Conservation (phyloP, 2,329 filamentous ascomycete species). For the Paraphoma chrysanthemicola region DNA sequence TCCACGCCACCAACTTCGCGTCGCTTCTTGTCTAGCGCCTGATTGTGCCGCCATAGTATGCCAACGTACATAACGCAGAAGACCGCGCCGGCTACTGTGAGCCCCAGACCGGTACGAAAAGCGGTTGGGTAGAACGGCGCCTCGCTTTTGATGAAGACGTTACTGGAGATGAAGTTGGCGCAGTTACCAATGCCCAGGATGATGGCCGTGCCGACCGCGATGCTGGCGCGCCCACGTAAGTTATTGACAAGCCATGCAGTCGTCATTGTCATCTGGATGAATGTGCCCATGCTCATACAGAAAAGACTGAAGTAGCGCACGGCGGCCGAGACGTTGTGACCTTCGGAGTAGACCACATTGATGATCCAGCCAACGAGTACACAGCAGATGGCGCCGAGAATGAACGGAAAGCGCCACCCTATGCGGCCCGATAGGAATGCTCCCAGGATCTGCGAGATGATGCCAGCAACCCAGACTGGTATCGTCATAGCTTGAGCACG, state of each 20-base stretch:
- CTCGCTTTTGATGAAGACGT: slow-evolving; percentile 38
- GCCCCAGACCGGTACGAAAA: slow-evolving; percentile 43
- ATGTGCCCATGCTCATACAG: slow-evolving; percentile 49
- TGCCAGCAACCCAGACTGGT: slow-evolving; percentile 41
- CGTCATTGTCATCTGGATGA: slow-evolving; percentile 62
- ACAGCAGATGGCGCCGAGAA: slow-evolving; percentile 40
- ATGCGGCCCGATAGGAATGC: slow-evolving; percentile 33
- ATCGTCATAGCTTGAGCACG: slow-evolving; percentile 44
- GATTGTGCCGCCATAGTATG: slow-evolving; percentile 61
- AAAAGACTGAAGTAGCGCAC: slow-evolving; percentile 56
- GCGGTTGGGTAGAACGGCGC: slow-evolving; percentile 36
- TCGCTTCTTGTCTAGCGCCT: slow-evolving; percentile 45
- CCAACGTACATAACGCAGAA: slow-evolving; percentile 40
- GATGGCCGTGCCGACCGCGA: slow-evolving; percentile 24
- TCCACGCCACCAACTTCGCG: slow-evolving; percentile 25
- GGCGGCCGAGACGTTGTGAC: slow-evolving; percentile 55
- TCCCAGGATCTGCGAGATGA: slow-evolving; percentile 31
- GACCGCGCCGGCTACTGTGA: slow-evolving; percentile 33
- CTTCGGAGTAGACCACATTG: slow-evolving; percentile 51
- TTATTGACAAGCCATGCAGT: slow-evolving; percentile 63
- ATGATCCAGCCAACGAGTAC: slow-evolving; percentile 60
- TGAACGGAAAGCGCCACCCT: slow-evolving; percentile 39
- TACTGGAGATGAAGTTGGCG: slow-evolving; percentile 63
- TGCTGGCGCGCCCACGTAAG: slow-evolving; percentile 37
- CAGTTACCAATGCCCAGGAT: slow-evolving; percentile 57